phyloP scores from a whole-genome alignment of 441 rosid genomes.

The Pelargonium cotyledonis region DNA sequence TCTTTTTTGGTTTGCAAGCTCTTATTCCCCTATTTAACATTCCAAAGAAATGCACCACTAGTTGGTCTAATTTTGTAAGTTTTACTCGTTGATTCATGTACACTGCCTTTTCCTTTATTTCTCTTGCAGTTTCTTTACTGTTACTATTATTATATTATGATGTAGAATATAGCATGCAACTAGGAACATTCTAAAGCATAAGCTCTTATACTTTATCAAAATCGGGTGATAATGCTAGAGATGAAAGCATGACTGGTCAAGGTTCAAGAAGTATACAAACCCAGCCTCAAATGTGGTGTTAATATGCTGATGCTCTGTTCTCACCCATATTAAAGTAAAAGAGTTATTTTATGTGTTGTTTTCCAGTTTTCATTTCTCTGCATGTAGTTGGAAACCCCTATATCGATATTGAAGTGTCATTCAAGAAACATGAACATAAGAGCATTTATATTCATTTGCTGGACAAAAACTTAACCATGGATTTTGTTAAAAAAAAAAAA shows the following conservation, averaged over 20 bases:
- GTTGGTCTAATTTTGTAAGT: conserved; percentile 6
- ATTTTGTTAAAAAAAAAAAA: no score
- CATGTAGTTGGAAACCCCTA: no score
- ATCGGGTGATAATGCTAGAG: conserved; percentile 22
- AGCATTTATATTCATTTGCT: no score
- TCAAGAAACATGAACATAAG: no score
- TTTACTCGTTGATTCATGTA: conserved; percentile 26
- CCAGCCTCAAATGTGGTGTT: conserved; percentile 24
- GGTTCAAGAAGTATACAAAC: conserved; percentile 20
- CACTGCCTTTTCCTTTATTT: conserved; percentile 36
- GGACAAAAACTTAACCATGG: no score
- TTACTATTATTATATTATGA: conserved; percentile 19
- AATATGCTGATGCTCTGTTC: conserved; percentile 25
- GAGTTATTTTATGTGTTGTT: conserved; percentile 9
- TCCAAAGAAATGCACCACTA: conserved; percentile 30
- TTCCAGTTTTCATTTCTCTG: no score
- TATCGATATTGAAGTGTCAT: no score
- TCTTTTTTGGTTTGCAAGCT: conserved; percentile 30
- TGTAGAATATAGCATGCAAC: conserved; percentile 40
- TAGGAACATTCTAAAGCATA: conserved; percentile 56
- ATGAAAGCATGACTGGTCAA: conserved; percentile 25
- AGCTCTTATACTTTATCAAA: conserved; percentile 32
- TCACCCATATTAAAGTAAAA: conserved; percentile 24
- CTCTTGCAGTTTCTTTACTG: conserved; percentile 27
- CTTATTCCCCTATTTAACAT: conserved; percentile 35